A percentile compares a stretch with the other conserved stretches of the same genome.
Conservation (phyloP, 2,329 filamentous ascomycete genomes). For the Diplodia corticola region DNA sequence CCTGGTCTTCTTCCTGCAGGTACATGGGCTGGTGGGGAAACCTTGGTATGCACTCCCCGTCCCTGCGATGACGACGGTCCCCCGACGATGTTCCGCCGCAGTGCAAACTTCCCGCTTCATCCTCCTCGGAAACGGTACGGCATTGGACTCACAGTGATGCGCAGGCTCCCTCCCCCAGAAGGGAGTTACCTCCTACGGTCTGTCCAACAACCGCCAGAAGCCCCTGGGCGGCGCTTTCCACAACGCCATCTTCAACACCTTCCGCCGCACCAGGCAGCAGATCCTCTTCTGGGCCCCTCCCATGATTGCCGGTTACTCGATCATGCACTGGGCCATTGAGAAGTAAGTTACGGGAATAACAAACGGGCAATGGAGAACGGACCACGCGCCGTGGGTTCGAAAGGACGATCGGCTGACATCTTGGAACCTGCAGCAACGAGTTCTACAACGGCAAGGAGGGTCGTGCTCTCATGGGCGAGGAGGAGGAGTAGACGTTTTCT, state of each 20-base stretch:
- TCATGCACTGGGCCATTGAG: conserved; percentile 89
- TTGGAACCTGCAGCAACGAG: conserved; percentile 61
- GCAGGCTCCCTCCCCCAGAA: conserved; percentile 49
- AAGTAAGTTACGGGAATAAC: conserved; percentile 48
- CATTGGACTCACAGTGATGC: conserved; percentile 8
- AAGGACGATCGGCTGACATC: not conserved
- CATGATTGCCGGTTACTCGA: conserved; percentile 73
- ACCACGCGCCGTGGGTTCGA: not conserved
- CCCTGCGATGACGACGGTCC: not conserved
- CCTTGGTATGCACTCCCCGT: conserved; percentile 24
- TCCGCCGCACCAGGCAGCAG: conserved; percentile 81
- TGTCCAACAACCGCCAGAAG: conserved; percentile 86
- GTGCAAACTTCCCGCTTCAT: not conserved
- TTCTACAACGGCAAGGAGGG: conserved; percentile 80
- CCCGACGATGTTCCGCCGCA: not conserved
- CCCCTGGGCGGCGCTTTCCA: conserved; percentile 75
- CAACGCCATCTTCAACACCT: conserved; percentile 93
- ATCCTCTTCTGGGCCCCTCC: conserved; percentile 87
- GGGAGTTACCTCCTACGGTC: conserved; percentile 67
- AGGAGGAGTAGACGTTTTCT: conserved; percentile 32
- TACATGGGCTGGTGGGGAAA: conserved; percentile 28
- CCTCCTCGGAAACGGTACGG: not conserved
- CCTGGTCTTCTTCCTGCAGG: conserved; percentile 22
- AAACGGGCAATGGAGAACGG: not conserved
- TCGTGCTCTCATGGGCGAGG: conserved; percentile 54